These are phyloP conservation scores for Lentinus brumalis DNA, from an alignment of 768 basidiomycete species.

Conservation along the genomic window DNA sequence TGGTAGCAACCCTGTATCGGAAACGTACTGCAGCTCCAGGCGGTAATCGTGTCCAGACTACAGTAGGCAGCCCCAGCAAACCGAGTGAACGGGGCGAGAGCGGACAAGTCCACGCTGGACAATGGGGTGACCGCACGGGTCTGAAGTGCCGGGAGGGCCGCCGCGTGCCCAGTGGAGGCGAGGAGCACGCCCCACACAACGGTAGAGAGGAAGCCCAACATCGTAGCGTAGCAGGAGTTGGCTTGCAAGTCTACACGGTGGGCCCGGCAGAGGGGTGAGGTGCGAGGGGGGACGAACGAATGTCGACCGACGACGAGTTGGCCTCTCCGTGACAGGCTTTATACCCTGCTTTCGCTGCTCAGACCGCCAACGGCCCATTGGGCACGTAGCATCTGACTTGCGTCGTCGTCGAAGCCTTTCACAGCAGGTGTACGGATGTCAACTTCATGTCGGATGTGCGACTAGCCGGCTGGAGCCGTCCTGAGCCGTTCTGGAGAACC, in stretches of 20 bases:
- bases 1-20: neutral
- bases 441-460: no score
- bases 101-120: slow-evolving; percentile 35
- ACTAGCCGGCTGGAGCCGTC: no score
- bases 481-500: no score
- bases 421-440: no score
- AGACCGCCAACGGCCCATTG: no score
- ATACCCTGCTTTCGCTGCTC: neutral
- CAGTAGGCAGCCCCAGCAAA: slow-evolving; percentile 63
- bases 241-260: slow-evolving; percentile 6
- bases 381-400: no score
- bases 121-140: slow-evolving; percentile 26
- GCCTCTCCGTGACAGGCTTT: neutral
- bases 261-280: neutral
- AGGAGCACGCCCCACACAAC: neutral
- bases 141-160: slow-evolving; percentile 2
- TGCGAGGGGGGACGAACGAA: neutral
- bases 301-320: neutral
- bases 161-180: neutral
- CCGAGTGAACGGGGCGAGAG: slow-evolving; percentile 49
- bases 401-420: no score
- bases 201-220: slow-evolving; percentile 13
- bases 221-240: neutral
- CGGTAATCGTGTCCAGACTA: slow-evolving; percentile 34
- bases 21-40: slow-evolving; percentile 45